These are phyloP conservation scores for Xylaria sp. DNA, from an alignment of 495 filamentous ascomycete genomes.

Conservation along the genomic window DNA sequence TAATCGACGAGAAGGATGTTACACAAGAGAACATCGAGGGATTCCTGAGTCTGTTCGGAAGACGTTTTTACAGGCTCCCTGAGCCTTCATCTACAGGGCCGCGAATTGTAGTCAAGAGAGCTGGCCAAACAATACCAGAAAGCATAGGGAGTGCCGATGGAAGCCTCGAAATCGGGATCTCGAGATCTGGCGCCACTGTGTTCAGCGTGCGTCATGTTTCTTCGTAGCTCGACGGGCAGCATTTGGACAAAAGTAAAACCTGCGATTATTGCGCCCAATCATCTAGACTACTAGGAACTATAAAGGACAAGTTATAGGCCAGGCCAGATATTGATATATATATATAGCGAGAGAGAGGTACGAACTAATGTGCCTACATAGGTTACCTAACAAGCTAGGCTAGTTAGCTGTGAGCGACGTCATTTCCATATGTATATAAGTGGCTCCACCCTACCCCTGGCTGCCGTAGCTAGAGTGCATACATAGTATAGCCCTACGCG, in stretches of 20 bases:
- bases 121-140: conserved; percentile 62
- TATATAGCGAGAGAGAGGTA: too few relatives aligned
- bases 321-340: too few relatives aligned
- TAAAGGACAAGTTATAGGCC: neutral
- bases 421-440: conserved; percentile 16
- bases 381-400: too few relatives aligned
- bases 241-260: neutral
- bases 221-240: neutral
- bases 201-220: conserved; percentile 34
- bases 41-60: conserved; percentile 78
- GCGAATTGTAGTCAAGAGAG: conserved; percentile 67
- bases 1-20: conserved; percentile 70
- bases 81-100: conserved; percentile 50
- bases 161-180: conserved; percentile 71
- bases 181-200: conserved; percentile 51
- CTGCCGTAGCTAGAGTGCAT: conserved; percentile 7
- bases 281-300: neutral
- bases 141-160: conserved; percentile 56
- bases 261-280: neutral
- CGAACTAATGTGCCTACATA: too few relatives aligned
- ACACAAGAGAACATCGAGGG: conserved; percentile 72
- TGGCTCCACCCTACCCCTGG: neutral
- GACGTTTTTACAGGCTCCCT: conserved; percentile 71
- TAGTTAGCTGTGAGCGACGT: neutral
- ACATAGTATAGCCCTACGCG: neutral